A percentile compares a stretch with the other conserved stretches of the same genome.
Conservation (phyloP, 106 monocot genomes). For the Alisma plantagoaquatica region DNA sequence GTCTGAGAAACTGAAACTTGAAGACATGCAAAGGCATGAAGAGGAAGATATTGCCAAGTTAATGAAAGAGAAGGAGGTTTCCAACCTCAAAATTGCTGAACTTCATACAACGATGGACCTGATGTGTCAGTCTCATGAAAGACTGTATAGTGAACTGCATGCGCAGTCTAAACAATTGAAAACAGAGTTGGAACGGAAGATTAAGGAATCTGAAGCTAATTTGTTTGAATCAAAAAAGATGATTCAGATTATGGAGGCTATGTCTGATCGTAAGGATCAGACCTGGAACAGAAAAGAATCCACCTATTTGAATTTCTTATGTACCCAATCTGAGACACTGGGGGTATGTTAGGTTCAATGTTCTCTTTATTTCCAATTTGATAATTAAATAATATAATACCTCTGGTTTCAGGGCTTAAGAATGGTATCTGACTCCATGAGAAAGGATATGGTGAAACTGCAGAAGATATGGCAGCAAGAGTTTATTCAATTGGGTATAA, state of each 20-base stretch:
- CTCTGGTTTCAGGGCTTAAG: conserved; percentile 48
- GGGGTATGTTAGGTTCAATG: conserved; percentile 35
- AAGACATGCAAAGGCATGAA: conserved; percentile 53
- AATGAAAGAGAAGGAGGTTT: conserved; percentile 64
- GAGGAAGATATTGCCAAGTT: conserved; percentile 51
- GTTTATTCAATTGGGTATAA: conserved; percentile 51
- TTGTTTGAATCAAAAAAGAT: conserved; percentile 50
- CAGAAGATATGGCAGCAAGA: conserved; percentile 59
- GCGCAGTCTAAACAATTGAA: conserved; percentile 22
- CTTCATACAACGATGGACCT: conserved; percentile 51
- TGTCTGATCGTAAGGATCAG: conserved; percentile 42
- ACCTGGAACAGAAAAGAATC: conserved; percentile 66
- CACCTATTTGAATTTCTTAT: conserved; percentile 40
- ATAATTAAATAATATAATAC: not conserved
- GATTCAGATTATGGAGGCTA: conserved; percentile 41
- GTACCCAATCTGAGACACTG: conserved; percentile 41
- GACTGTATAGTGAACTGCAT: conserved; percentile 32
- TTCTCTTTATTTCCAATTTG: conserved; percentile 6
- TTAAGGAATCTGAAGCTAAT: conserved; percentile 42
- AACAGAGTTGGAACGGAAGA: conserved; percentile 23
- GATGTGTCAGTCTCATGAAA: conserved; percentile 39
- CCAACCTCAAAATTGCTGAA: conserved; percentile 41
- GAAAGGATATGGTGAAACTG: conserved; percentile 35
- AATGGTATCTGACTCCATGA: conserved; percentile 49
- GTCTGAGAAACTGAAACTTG: conserved; percentile 52